Evolutionary conservation across 768 basidiomycete species (phyloP).

Genomic region (Botryobasidium botryosum): DNA sequence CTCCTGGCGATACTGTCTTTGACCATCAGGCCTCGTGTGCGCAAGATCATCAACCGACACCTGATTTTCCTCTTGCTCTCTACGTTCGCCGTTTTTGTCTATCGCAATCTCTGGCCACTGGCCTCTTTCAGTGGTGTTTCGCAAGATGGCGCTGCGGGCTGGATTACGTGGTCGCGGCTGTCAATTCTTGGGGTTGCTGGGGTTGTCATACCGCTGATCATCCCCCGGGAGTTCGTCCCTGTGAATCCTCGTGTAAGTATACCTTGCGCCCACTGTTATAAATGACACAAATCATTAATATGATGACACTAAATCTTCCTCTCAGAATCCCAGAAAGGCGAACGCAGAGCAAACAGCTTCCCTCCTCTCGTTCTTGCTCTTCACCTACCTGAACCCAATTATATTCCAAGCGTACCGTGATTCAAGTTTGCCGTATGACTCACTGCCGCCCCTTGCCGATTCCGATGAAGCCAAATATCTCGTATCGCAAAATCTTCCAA

Average conservation of each 20-base stretch:
- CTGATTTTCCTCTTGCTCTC: background rate
- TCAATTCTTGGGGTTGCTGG: conserved; percentile 28
- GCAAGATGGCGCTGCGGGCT: conserved; percentile 30
- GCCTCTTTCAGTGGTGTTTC: conserved; percentile 36
- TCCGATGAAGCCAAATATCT: conserved; percentile 21
- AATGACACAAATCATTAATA: background rate
- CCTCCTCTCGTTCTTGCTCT: conserved; percentile 27
- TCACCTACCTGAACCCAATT: conserved; percentile 37
- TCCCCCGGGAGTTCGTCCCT: conserved; percentile 41
- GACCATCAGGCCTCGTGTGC: background rate
- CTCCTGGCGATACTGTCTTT: conserved; percentile 24
- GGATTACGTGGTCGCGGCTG: conserved; percentile 36
- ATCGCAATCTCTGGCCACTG: conserved; percentile 33
- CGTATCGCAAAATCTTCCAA: background rate
- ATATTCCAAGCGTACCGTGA: conserved; percentile 28
- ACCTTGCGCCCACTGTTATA: background rate
- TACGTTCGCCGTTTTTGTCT: conserved; percentile 29
- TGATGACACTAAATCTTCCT: background rate
- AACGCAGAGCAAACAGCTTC: conserved; percentile 37
- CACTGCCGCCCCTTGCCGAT: conserved; percentile 32
- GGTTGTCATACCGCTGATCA: conserved; percentile 34
- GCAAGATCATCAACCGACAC: background rate
- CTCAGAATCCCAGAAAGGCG: conserved; percentile 21
- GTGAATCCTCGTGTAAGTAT: conserved; percentile 32
- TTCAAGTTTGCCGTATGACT: conserved; percentile 23